Conservation (phyloP, 163 green algal genomes). For the Volvox carteri region DNA sequence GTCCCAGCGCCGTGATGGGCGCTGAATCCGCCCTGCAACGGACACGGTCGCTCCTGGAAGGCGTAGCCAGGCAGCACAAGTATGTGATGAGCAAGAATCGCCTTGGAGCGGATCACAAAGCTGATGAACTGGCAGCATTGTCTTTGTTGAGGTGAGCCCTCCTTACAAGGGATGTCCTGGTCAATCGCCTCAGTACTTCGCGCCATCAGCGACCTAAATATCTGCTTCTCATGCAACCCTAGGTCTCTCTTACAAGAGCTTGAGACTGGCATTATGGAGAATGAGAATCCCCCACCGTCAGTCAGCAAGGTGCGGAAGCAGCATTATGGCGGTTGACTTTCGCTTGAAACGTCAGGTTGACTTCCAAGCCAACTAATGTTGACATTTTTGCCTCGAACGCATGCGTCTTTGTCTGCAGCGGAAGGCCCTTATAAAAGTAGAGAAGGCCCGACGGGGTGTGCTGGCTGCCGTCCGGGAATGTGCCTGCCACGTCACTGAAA, state of each 20-base stretch:
- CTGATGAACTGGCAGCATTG: conserved; percentile 19
- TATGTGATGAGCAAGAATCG: neutral
- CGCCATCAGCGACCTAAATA: too few relatives aligned
- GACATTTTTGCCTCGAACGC: neutral
- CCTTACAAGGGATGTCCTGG: neutral
- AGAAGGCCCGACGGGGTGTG: conserved; percentile 27
- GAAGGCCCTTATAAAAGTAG: conserved; percentile 27
- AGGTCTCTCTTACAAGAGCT: conserved; percentile 23
- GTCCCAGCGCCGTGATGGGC: neutral
- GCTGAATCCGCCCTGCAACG: neutral
- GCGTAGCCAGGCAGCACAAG: neutral
- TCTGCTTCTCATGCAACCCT: too few relatives aligned
- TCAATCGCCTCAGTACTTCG: too few relatives aligned
- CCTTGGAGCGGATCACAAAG: neutral
- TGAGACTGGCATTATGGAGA: neutral
- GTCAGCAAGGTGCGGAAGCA: conserved; percentile 35
- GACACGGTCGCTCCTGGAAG: conserved; percentile 11
- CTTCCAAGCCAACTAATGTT: too few relatives aligned
- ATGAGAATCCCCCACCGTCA: neutral
- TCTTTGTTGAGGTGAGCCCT: conserved; percentile 20
- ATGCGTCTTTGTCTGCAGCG: neutral
- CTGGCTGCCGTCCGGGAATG: conserved; percentile 24
- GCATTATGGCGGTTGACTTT: too few relatives aligned
- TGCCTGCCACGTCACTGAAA: neutral
- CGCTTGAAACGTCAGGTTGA: too few relatives aligned